A percentile compares a stretch with the other conserved stretches of the same genome.
phyloP scores from a whole-genome alignment of 129 eudicot genomes.

The Pulicaria dysenterica region DNA sequence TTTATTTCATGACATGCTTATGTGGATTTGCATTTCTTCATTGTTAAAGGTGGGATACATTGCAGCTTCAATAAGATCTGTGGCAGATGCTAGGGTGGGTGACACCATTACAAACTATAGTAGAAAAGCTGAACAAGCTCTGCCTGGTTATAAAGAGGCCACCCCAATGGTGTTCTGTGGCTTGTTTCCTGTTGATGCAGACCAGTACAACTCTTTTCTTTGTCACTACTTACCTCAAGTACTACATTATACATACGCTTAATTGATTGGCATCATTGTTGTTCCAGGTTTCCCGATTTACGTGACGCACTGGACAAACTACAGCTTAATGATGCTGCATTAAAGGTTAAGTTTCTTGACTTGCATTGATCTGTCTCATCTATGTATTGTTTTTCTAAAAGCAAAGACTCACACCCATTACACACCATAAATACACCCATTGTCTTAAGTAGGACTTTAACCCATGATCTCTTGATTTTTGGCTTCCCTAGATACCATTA shows the following conservation, averaged over 20 bases:
- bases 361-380: constrained; percentile 12
- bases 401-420: constrained; percentile 4
- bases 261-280: constrained; percentile 2
- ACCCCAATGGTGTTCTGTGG: constrained; percentile 99
- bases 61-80: constrained; percentile 94
- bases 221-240: constrained; percentile 1
- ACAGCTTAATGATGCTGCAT: constrained; percentile 96
- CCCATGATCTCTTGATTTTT: no score
- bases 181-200: constrained; percentile 92
- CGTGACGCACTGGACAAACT: constrained; percentile 97
- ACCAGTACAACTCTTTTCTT: constrained; percentile 56
- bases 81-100: constrained; percentile 99
- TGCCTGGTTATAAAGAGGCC: constrained; percentile 94
- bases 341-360: constrained; percentile 51
- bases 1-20: background rate
- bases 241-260: constrained; percentile 11
- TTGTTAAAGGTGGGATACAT: constrained; percentile 85
- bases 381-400: background rate
- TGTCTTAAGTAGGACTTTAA: no score
- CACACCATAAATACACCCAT: no score
- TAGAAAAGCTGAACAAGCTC: constrained; percentile 77
- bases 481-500: no score
- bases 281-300: constrained; percentile 71
- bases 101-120: constrained; percentile 84
- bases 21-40: constrained; percentile 15